Conservation (phyloP, 2,329 filamentous ascomycete genomes). For the Tolypocladium sp. region DNA sequence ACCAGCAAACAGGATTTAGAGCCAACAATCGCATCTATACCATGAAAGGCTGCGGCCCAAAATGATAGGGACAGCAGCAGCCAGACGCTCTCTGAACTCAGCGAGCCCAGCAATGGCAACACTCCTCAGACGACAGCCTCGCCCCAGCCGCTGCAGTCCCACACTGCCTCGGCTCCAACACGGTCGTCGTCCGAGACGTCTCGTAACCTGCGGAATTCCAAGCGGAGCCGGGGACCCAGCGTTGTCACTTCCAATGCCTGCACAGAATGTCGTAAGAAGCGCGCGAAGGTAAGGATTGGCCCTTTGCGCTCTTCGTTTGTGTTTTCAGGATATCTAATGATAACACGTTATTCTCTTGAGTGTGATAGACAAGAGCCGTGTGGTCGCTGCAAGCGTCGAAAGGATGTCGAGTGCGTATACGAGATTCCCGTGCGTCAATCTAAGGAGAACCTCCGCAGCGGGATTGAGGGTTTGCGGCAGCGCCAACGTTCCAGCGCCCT, state of each 20-base stretch:
- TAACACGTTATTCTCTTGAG: conserved; percentile 19
- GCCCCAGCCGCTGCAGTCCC: conserved; percentile 9
- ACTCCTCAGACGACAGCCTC: conserved; percentile 21
- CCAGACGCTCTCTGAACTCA: conserved; percentile 17
- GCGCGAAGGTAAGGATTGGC: conserved; percentile 39
- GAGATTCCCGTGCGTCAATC: conserved; percentile 54
- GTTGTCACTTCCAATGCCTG: conserved; percentile 52
- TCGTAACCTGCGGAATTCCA: conserved; percentile 28
- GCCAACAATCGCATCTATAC: no score
- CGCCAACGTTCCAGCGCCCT: conserved; percentile 46
- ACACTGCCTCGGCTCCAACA: conserved; percentile 6
- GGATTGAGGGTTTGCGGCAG: conserved; percentile 47
- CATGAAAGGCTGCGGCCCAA: no score
- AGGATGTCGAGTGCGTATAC: conserved; percentile 49
- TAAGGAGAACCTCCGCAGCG: conserved; percentile 50
- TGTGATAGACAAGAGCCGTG: conserved; percentile 52
- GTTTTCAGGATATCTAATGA: conserved; percentile 1
- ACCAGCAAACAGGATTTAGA: no score
- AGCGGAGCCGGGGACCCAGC: conserved; percentile 46
- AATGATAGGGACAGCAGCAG: conserved; percentile 21
- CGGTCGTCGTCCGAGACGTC: conserved; percentile 12
- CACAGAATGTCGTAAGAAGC: conserved; percentile 53
- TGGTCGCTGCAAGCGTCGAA: conserved; percentile 44
- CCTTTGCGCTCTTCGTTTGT: not conserved
- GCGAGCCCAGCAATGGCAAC: conserved; percentile 19